phyloP scores from a whole-genome alignment of 148 eudicot species.

The Suaeda aralocaspica region DNA sequence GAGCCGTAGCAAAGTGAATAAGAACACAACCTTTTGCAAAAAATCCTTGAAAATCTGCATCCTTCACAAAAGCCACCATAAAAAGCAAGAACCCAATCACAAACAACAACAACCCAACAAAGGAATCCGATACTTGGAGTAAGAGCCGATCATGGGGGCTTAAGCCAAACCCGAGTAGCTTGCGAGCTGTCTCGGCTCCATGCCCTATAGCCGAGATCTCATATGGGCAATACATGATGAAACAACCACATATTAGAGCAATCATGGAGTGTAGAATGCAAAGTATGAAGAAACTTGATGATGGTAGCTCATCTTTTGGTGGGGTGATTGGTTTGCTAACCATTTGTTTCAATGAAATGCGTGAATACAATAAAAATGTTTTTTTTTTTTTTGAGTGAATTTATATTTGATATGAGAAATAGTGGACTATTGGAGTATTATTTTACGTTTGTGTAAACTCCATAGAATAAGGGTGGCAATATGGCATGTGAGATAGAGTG shows the following conservation, averaged over 20 bases:
- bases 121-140: constrained; percentile 53
- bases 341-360: constrained; percentile 16
- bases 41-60: constrained; percentile 52
- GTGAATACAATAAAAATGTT: not conserved
- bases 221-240: constrained; percentile 52
- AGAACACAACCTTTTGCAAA: constrained; percentile 68
- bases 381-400: not conserved
- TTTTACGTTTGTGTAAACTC: not conserved
- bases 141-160: constrained; percentile 53
- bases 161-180: constrained; percentile 43
- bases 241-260: constrained; percentile 41
- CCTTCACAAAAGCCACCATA: constrained; percentile 69
- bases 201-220: constrained; percentile 54
- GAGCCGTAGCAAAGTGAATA: constrained; percentile 54
- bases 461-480: not conserved
- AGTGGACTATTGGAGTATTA: not conserved
- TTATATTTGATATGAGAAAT: not conserved
- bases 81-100: constrained; percentile 50
- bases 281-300: constrained; percentile 42
- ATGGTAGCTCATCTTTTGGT: not conserved
- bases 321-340: constrained; percentile 12
- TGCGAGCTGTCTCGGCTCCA: constrained; percentile 47
- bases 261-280: constrained; percentile 52
- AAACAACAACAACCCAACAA: constrained; percentile 51
- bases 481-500: not conserved